Percentiles rank a stretch among this genome's conserved stretches.
Evolutionary conservation across 768 basidiomycete species (phyloP).

Genomic region (Paxillus involutus): DNA sequence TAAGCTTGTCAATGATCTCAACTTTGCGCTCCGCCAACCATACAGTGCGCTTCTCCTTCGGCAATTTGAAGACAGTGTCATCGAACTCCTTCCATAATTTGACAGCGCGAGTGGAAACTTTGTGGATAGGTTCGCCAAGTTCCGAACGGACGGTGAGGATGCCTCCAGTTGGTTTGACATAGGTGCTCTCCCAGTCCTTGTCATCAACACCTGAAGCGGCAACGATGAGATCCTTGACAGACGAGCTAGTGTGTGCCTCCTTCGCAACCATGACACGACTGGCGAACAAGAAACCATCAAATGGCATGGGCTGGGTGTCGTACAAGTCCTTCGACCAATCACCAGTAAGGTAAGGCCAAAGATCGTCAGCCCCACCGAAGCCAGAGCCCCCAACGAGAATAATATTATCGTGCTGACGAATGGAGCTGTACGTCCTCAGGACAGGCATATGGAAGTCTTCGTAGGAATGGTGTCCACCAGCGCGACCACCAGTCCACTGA

Average conservation of each 20-base stretch:
- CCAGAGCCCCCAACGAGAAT: slow-evolving; percentile 92
- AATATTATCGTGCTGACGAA: slow-evolving; percentile 88
- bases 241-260: slow-evolving; percentile 92
- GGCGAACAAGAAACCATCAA: slow-evolving; percentile 95
- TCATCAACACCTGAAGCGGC: slow-evolving; percentile 92
- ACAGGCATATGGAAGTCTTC: slow-evolving; percentile 99
- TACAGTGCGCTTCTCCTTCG: slow-evolving; percentile 89
- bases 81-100: slow-evolving; percentile 99
- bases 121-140: slow-evolving; percentile 98
- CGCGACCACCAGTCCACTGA: slow-evolving; percentile 99
- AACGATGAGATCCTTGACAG: slow-evolving; percentile 96
- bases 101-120: slow-evolving; percentile 95
- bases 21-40: slow-evolving; percentile 89
- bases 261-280: slow-evolving; percentile 99
- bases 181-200: slow-evolving; percentile 91
- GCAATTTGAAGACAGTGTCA: slow-evolving; percentile 90
- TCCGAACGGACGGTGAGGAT: slow-evolving; percentile 97
- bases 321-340: slow-evolving; percentile 88
- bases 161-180: slow-evolving; percentile 91
- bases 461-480: slow-evolving; percentile 97
- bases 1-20: slow-evolving; percentile 88
- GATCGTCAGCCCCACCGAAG: slow-evolving; percentile 91
- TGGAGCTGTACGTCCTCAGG: slow-evolving; percentile 83
- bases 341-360: slow-evolving; percentile 96
- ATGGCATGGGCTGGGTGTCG: slow-evolving; percentile 93